Evolutionary conservation across 805 yeast species (phyloP).

Genomic region (Wickerhamomyces subpelliculosus): DNA sequence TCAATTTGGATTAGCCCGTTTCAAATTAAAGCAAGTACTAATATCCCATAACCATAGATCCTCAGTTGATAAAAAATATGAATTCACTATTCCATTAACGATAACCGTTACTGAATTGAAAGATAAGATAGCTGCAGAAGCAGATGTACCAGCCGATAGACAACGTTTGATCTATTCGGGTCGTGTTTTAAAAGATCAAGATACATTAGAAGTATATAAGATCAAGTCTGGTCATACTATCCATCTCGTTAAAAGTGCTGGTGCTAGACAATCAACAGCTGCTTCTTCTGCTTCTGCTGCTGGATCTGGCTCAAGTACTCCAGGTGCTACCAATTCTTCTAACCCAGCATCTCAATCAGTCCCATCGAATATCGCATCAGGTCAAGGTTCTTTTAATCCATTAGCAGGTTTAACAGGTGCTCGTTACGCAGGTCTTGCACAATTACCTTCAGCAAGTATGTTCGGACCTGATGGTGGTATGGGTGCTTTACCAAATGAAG

Average conservation of each 20-base stretch:
- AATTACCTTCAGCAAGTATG: conserved; percentile 79
- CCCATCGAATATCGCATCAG: conserved; percentile 82
- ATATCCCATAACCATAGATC: conserved; percentile 9
- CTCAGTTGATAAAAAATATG: conserved; percentile 76
- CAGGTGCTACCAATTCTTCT: conserved; percentile 17
- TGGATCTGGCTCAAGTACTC: conserved; percentile 18
- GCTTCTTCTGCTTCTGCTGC: conserved; percentile 19
- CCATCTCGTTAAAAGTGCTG: conserved; percentile 83
- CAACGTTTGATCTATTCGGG: conserved; percentile 94
- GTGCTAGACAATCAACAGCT: conserved; percentile 29
- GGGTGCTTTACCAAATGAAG: conserved; percentile 62
- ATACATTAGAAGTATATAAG: conserved; percentile 68
- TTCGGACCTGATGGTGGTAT: conserved; percentile 95
- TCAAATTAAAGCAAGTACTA: conserved; percentile 1
- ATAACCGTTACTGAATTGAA: conserved; percentile 66
- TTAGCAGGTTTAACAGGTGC: conserved; percentile 92
- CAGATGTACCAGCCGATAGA: conserved; percentile 66
- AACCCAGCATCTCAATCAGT: conserved; percentile 21
- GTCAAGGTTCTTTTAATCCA: conserved; percentile 84
- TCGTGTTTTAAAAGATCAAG: conserved; percentile 80
- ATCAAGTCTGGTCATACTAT: conserved; percentile 81
- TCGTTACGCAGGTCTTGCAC: conserved; percentile 87
- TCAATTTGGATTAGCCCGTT: too few relatives aligned
- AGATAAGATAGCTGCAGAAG: conserved; percentile 47
- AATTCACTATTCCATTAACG: conserved; percentile 45